These are phyloP conservation scores for Beauveria sp. DNA, from an alignment of 2,329 filamentous ascomycete species.

Conservation along the genomic window DNA sequence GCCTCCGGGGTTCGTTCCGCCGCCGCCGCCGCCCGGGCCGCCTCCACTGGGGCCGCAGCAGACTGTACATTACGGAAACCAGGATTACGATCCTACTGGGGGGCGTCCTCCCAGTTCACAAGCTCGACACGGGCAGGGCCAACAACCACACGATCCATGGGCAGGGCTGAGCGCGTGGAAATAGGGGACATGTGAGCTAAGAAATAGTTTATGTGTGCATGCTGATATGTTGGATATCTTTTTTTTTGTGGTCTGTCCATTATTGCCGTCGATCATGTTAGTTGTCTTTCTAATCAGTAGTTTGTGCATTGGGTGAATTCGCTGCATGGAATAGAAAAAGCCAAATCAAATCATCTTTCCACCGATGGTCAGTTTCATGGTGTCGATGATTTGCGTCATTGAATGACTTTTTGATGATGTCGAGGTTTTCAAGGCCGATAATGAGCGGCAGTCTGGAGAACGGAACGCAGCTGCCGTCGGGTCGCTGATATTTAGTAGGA, in stretches of 20 bases:
- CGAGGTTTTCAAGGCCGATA: not conserved
- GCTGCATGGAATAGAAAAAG: conserved; percentile 6
- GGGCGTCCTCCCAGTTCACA: conserved; percentile 21
- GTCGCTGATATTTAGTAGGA: not conserved
- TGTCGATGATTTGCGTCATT: not conserved
- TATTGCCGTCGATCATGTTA: not conserved
- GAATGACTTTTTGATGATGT: not conserved
- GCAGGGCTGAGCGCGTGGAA: conserved; percentile 47
- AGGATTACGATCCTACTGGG: conserved; percentile 23
- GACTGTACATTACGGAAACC: conserved; percentile 46
- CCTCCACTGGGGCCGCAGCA: conserved; percentile 56
- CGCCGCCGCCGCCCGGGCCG: conserved; percentile 55
- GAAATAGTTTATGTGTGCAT: not conserved
- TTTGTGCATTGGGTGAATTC: not conserved
- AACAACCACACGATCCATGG: conserved; percentile 42
- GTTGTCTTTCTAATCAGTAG: not conserved
- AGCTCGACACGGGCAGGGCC: conserved; percentile 23
- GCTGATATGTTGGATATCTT: not conserved
- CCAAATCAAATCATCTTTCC: too few relatives aligned
- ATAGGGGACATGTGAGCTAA: conserved; percentile 19
- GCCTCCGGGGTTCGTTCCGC: conserved; percentile 53
- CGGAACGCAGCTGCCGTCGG: not conserved
- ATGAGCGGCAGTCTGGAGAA: not conserved
- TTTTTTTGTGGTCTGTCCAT: not conserved
- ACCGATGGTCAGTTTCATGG: not conserved